These are phyloP conservation scores for Harringtonia lauricola DNA, from an alignment of 2,329 filamentous ascomycete species.

Conservation along the genomic window DNA sequence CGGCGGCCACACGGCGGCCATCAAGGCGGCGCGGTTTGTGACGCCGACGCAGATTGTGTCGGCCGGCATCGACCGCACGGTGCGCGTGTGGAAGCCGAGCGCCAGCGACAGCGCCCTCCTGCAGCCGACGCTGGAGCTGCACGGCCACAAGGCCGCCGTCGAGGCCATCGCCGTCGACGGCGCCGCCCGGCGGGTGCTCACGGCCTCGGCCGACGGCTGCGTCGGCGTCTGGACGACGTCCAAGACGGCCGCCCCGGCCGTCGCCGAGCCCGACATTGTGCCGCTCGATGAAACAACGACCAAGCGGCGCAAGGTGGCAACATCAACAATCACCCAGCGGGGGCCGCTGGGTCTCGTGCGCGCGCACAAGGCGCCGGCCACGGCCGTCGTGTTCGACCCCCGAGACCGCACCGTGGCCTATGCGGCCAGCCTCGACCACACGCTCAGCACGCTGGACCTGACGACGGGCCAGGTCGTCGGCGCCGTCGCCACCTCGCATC, in stretches of 20 bases:
- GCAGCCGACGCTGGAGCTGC: constrained; percentile 14
- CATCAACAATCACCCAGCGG: constrained; percentile 50
- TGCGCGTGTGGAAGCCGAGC: constrained; percentile 79
- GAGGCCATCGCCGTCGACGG: constrained; percentile 63
- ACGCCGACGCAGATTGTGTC: constrained; percentile 71
- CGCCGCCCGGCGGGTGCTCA: constrained; percentile 66
- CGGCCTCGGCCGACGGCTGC: constrained; percentile 71
- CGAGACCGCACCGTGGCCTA: constrained; percentile 82
- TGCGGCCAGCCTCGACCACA: constrained; percentile 84
- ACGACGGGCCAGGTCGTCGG: constrained; percentile 70
- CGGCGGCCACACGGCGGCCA: constrained; percentile 64
- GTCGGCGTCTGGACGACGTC: constrained; percentile 80
- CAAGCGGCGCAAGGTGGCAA: constrained; percentile 65
- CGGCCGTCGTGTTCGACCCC: constrained; percentile 74
- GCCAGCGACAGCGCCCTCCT: constrained; percentile 62
- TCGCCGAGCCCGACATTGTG: constrained; percentile 57
- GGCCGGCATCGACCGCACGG: constrained; percentile 70
- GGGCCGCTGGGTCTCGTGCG: constrained; percentile 67
- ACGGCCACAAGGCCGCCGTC: constrained; percentile 43
- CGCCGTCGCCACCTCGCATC: constrained; percentile 72
- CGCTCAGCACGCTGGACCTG: constrained; percentile 81
- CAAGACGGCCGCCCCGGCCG: constrained; percentile 39
- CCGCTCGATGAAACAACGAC: constrained; percentile 42
- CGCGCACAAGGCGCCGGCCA: constrained; percentile 63
- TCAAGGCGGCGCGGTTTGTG: constrained; percentile 78